Base-by-base conservation (phyloP, 148 eudicot genomes). In the Diospyros lotus region DNA sequence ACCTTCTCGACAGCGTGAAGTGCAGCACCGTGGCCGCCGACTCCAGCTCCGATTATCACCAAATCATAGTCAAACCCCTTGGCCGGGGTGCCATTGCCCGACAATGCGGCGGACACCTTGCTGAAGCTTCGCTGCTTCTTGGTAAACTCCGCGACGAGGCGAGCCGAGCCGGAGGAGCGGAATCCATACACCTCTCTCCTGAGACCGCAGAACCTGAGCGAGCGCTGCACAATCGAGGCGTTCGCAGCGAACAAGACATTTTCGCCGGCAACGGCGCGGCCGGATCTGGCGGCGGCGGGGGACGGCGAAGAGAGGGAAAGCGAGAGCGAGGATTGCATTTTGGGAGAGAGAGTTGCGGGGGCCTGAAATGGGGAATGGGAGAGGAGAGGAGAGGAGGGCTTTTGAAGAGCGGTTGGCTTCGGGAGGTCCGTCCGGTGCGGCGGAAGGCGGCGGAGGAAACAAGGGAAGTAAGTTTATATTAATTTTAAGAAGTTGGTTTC, bases 1-100 rank as follows among this genome's bases (percentile, higher is more conserved):
- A 92, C 98, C 96, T 92, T 94, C 81, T 92, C 98, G 40, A 94
- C 97, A 3, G 98, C 98, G 64, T 94, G 98, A 69, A 94, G 94
- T 56, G 98, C 98, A 41, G 98, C 98, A 5, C 98, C 98, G 17
- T 94, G 98, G 8, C 98, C 98, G 14, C 98, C 98, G 50, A 94
- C 98, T 1, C 98, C 98, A 69, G 98, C 98, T 51, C 98, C 98
- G 65, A 94, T 90, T 50, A 94, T 90, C 5, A 94, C 88, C 70
- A 94, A 86, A 80, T 94, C 98, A 58, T 92, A 94, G 78, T 94
- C 98, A 48, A 92, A 94, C 3, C 83, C 84, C 45, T 74, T 77
- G 3, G 87, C 76, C 69, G 87, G 44, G 58, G 81, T 58, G 9
- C 95, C 97, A 58, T 90, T 90, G 12, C 82, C 72, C 4, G 88